Evolutionary conservation across 768 basidiomycete species (phyloP), one percentile per base, ranked within the genome.

Genomic region (Crepidotus variabilis): DNA sequence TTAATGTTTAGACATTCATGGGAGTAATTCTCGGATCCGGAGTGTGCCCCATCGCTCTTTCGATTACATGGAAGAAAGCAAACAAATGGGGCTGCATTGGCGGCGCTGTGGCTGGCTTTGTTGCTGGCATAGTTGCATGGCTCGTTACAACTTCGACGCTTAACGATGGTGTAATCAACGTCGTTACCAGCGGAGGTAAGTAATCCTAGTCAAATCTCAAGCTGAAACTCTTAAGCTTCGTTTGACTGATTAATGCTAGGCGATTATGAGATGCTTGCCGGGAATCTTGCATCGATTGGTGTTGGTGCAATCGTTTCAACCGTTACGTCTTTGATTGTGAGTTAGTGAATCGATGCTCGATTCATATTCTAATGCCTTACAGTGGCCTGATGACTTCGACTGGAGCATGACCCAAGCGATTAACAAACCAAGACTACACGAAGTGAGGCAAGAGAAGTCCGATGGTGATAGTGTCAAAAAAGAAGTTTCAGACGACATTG

Each of bases 11-110:
- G 89, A 89, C 86, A 6, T 91, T 92, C 70, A 92, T 92, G 90
- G 92, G 92, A 2, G 88, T 91, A 50, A 82, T 92, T 36, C 80
- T 93, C 11, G 92, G 94, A 1, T 88, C 87, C 1, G 92, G 82
- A 2, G 94, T 96, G 50, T 88, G 87, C 2, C 92, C 92, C 1
- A 91, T 95, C 60, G 94, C 93, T 0, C 75, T 93, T 20, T 89
- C 85, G 61, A 83, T 95, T 54, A 88, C 90, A 2, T 94, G 92
- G 91, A 80, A 74, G 56, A 88, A 85, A 65, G 90, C 92, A 21
- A 97, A 92, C 73, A 90, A 88, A 66, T 82, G 80, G 72, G 95
- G 91, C 7, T 92, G 91, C 66, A 80, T 94, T 52, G 72, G 69
- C n/a, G 95, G 90, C 2, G 73, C 92, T 0, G 58, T 93, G 34